phyloP scores from a whole-genome alignment of 305 asterid genomes.

The Fraxinus sp. region DNA sequence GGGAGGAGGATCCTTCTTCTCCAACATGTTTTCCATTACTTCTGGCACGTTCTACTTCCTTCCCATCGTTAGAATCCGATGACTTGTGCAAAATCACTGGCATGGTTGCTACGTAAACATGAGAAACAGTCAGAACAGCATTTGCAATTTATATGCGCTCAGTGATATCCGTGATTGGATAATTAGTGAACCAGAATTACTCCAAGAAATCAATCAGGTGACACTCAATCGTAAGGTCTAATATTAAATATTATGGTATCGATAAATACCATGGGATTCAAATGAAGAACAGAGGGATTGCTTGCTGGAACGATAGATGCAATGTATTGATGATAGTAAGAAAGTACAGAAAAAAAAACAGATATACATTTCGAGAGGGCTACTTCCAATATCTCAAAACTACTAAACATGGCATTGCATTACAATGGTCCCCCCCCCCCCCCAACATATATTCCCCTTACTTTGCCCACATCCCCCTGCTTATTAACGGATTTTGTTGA shows the following conservation, averaged over 20 bases:
- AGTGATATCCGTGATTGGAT: background rate
- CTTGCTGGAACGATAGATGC: background rate
- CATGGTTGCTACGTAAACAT: conserved; percentile 27
- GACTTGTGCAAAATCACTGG: conserved; percentile 47
- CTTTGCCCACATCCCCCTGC: too few species aligned
- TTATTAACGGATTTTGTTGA: too few species aligned
- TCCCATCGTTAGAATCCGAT: conserved; percentile 56
- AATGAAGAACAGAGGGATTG: background rate
- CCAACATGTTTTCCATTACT: conserved; percentile 49
- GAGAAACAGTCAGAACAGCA: conserved; percentile 22
- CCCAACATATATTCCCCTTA: too few species aligned
- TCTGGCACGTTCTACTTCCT: conserved; percentile 49
- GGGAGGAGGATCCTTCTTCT: conserved; percentile 64
- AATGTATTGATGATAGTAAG: background rate
- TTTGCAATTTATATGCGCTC: background rate
- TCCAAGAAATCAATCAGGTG: background rate
- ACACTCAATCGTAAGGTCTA: background rate
- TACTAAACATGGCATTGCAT: background rate
- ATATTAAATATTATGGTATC: background rate
- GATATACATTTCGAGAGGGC: background rate
- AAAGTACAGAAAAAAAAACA: background rate
- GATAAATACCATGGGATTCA: background rate
- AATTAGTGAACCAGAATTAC: background rate
- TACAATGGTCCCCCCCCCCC: background rate
- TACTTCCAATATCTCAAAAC: background rate